Evolutionary conservation across 2,329 filamentous ascomycete species (phyloP), one percentile per base, ranked within the genome.

Genomic region (Arthrinium phaeospermum): DNA sequence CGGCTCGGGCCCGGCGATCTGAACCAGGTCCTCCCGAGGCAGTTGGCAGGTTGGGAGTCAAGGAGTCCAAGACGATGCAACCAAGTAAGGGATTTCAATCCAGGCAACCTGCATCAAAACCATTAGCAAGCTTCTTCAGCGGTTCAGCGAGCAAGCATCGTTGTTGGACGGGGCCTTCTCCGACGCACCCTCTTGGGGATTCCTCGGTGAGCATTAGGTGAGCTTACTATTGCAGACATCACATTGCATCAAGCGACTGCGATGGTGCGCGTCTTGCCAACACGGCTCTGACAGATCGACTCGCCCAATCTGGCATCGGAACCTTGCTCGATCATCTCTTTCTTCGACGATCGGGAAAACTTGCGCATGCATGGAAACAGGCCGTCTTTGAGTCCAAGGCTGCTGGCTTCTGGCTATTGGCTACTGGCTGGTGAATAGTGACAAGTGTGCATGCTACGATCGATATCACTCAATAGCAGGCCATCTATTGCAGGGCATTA

Each of bases 401-500:
- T 16, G 51, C 2, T 4, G 45, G 6, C 16, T 14, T 16, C 24
- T 24, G 2, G 49, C 13, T 27, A 27, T 3, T 53, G 24, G 16
- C 7, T 22, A 16, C 27, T 34, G 7, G 53, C 1, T n/a, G 34
- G 4, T 64, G 34, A 4, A 13, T 13, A 41, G 57, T 64, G 57
- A 41, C 30, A 30, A 64, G 12, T 19, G 34, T 64, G 19, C 34
- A 64, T 41, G 57, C 34, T 19, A 10, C 34, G 19, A 64, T 64
- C 57, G 14, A 41, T 37, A 41, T 41, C 22, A 64, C 57, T 41
- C 34, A 8, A n/a, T 64, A 41, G 19, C 57, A 64, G 34, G 19
- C 57, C 19, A 41, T 34, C 34, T 64, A 64, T 41, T 64, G 57
- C 57, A 64, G 57, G 57, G 57, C 57, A 37, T 41, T 24, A 64